Evolutionary conservation across 306 rosid genomes (phyloP).

Genomic region (Prunus mume): DNA sequence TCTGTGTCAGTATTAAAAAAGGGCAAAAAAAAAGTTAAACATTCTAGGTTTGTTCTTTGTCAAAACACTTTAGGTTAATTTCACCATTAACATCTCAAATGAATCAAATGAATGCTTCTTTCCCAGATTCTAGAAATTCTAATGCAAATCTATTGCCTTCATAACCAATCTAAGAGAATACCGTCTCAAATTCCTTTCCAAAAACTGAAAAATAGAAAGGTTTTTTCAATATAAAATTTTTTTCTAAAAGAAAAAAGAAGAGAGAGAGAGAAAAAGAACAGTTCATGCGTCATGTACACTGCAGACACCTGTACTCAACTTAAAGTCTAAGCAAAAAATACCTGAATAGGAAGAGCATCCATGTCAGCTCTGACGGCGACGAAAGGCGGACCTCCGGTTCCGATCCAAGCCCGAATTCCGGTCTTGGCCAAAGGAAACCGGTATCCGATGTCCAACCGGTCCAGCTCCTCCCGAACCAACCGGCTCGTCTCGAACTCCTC

Average conservation of each 20-base stretch:
- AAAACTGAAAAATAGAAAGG: not conserved
- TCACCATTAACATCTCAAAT: too few relatives aligned
- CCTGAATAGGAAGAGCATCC: slow-evolving; percentile 99
- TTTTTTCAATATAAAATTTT: too few relatives aligned
- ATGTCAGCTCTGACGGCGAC: slow-evolving; percentile 95
- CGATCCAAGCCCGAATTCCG: slow-evolving; percentile 86
- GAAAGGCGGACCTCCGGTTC: slow-evolving; percentile 87
- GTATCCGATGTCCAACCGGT: slow-evolving; percentile 67
- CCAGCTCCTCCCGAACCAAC: slow-evolving; percentile 67
- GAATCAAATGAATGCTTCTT: too few relatives aligned
- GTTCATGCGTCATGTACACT: not conserved
- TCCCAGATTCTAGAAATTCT: not conserved
- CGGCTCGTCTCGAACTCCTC: slow-evolving; percentile 83
- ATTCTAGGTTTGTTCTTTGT: not conserved
- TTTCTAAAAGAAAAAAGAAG: not conserved
- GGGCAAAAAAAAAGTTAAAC: not conserved
- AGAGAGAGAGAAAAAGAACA: not conserved
- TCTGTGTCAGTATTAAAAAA: too few relatives aligned
- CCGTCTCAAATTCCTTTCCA: not conserved
- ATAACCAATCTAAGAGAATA: not conserved
- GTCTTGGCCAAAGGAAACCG: slow-evolving; percentile 68
- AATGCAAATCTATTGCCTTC: not conserved
- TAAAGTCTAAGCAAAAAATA: not conserved
- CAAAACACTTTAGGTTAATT: too few relatives aligned
- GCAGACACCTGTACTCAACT: not conserved